phyloP scores from a whole-genome alignment of 2,329 filamentous ascomycete genomes.

The Pseudofabraea citricarpa region DNA sequence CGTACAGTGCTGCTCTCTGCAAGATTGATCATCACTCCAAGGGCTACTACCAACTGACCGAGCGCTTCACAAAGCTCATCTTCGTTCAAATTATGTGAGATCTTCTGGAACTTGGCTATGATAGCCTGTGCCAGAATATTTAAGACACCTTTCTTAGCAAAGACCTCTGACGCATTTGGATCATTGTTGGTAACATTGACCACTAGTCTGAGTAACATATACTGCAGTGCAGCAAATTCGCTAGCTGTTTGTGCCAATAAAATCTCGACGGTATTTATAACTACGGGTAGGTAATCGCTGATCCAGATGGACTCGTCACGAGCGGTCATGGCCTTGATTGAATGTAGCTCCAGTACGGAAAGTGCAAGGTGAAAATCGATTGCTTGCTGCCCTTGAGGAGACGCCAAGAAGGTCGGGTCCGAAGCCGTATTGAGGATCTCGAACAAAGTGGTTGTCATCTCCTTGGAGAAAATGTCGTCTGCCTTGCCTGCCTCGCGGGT shows the following conservation, averaged over 20 bases:
- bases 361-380: conserved; percentile 37
- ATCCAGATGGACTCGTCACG: conserved; percentile 40
- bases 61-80: conserved; percentile 48
- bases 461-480: conserved; percentile 42
- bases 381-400: conserved; percentile 15
- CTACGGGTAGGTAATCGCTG: conserved; percentile 42
- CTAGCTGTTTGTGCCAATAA: conserved; percentile 32
- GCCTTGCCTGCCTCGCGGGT: conserved; percentile 42
- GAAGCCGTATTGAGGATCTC: conserved; percentile 30
- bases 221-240: conserved; percentile 29
- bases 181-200: conserved; percentile 87
- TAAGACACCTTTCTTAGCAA: conserved; percentile 57
- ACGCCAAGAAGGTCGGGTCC: conserved; percentile 19
- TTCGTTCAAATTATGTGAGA: conserved; percentile 42
- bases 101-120: conserved; percentile 43
- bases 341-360: conserved; percentile 51
- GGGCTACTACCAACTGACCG: conserved; percentile 69
- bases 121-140: conserved; percentile 43
- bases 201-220: conserved; percentile 57
- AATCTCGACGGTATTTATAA: conserved; percentile 41
- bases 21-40: conserved; percentile 84
- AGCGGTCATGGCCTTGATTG: conserved; percentile 41
- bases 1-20: conserved; percentile 67
- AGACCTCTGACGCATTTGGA: conserved; percentile 59
- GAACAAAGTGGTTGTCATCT: conserved; percentile 46